Conservation (phyloP, 441 rosid genomes). For the Populus trichocarpa region DNA sequence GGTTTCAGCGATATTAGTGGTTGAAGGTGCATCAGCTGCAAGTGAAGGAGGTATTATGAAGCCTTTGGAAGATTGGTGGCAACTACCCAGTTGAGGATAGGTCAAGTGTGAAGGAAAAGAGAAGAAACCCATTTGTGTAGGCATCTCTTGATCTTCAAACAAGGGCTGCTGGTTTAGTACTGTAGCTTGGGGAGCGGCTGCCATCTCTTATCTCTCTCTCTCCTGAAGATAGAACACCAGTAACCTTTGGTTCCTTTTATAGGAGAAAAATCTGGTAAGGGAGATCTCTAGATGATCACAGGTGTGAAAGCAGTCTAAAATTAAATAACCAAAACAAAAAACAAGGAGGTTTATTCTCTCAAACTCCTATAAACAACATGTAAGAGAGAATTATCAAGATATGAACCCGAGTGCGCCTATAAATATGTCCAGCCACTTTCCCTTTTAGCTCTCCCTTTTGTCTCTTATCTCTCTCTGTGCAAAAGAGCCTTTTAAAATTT, state of each 20-base stretch:
- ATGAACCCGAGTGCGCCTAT: conserved; percentile 9
- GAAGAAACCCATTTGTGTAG: conserved; percentile 54
- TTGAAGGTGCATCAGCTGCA: conserved; percentile 16
- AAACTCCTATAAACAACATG: background rate
- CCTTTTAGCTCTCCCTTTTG: conserved; percentile 2
- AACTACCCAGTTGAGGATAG: conserved; percentile 36
- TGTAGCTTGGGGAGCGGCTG: conserved; percentile 41
- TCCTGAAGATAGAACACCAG: conserved; percentile 3
- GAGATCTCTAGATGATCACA: background rate
- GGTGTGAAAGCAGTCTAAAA: background rate
- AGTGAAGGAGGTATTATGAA: conserved; percentile 32
- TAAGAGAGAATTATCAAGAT: background rate
- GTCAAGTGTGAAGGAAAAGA: conserved; percentile 44
- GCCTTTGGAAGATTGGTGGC: conserved; percentile 42
- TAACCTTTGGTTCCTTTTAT: background rate
- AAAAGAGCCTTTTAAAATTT: background rate
- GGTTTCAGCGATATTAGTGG: conserved; percentile 50
- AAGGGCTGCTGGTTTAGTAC: conserved; percentile 47
- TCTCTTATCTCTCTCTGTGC: background rate
- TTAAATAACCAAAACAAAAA: background rate
- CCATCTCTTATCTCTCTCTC: conserved; percentile 31
- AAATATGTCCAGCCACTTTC: conserved; percentile 22
- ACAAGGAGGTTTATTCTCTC: background rate
- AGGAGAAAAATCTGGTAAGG: background rate
- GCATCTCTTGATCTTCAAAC: conserved; percentile 62